Evolutionary conservation across 371 early-diverging fungal species (phyloP).

Genomic region (Mortierella sp.): DNA sequence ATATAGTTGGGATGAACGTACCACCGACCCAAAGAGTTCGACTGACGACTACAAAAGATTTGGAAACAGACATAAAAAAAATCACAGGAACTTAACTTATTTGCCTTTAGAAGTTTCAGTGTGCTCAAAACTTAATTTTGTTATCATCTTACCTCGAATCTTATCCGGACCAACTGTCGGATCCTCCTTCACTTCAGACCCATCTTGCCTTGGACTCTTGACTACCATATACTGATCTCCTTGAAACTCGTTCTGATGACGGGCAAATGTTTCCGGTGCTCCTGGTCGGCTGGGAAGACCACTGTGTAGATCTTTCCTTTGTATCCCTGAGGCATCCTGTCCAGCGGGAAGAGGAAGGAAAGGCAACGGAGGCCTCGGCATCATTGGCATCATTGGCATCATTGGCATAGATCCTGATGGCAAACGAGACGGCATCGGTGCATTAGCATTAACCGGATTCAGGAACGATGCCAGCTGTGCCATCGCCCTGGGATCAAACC

Average conservation of each 20-base stretch:
- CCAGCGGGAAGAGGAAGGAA: background rate
- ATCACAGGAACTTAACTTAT: no score
- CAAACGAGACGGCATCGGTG: constrained; percentile 1
- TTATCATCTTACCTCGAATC: constrained; percentile 48
- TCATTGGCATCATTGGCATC: background rate
- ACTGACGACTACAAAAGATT: constrained; percentile 57
- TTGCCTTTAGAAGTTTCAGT: no score
- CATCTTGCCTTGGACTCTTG: background rate
- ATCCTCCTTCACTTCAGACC: constrained; percentile 35
- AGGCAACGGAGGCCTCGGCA: background rate
- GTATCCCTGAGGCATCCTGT: no score
- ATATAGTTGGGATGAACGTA: constrained; percentile 57
- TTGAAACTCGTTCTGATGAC: constrained; percentile 5
- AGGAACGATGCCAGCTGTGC: constrained; percentile 30
- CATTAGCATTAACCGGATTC: constrained; percentile 13
- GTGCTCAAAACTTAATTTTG: no score
- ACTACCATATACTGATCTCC: constrained; percentile 2
- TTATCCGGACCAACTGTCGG: constrained; percentile 32
- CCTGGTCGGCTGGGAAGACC: constrained; percentile 9
- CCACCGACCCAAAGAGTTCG: constrained; percentile 71
- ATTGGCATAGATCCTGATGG: no score
- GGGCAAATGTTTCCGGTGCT: background rate
- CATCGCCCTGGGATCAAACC: constrained; percentile 11
- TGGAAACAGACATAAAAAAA: no score
- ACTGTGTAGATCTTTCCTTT: no score